Base-by-base conservation (phyloP, 164 flowering plant species). In the Vitis riparia region DNA sequence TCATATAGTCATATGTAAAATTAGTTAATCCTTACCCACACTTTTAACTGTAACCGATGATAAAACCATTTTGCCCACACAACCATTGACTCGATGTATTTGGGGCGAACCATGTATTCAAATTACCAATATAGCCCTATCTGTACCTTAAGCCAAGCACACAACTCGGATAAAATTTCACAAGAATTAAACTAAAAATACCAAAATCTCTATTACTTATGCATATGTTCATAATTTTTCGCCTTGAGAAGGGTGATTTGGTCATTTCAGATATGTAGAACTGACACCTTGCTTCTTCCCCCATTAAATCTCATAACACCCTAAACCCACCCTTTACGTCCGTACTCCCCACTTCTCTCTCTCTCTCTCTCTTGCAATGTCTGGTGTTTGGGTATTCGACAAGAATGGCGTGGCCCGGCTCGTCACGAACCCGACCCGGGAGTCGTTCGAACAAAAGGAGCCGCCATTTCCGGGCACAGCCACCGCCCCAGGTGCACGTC, bases 351-450 rank as follows among this genome's bases (percentile, higher is more conserved):
- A 14, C 0, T 12, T 27, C 58, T 10, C 12, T 49, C 62, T 13
- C 69, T 16, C 13, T 6, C 3, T 7, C 12, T 65, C 37, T 12
- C 32, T 6, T 16, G 55, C 27, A 48, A 86, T 86, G 89, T 86
- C 89, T 1, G 87, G 89, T 7, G 89, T 86, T 1, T 86, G 89
- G 89, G 58, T 86, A 47, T 86, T 86, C 59, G 78, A 83, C 76
- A 82, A 80, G 73, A 83, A 82, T 13, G 87, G 87, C 0, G 87
- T 86, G 13, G 84, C 84, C 32, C 81, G 89, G 9, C 68, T 86
- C 7, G 61, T 81, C 29, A 4, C 76, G 14, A 81, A 86, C 81
- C 89, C 89, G 59, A 83, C 85, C 51, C 68, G 81, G 55, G 87
- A 83, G 48, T 79, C 87, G 5, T 83, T 83, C 75, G 87, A 82